These are phyloP conservation scores for Fremontodendron californicum DNA, from an alignment of 345 rosid genomes.

Conservation along the genomic window DNA sequence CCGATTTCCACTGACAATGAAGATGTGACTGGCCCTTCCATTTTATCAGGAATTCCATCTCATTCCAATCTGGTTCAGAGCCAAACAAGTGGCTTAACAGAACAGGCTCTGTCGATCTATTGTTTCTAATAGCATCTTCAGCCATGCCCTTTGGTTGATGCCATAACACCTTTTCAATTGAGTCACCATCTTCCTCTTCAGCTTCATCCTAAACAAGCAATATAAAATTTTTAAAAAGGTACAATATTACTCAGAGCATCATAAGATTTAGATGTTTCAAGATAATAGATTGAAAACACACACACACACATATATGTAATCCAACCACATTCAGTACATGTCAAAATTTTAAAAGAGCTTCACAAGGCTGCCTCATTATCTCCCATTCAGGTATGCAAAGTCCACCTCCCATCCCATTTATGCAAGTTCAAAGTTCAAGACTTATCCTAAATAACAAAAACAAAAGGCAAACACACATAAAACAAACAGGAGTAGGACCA, in stretches of 20 bases:
- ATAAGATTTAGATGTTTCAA: background rate
- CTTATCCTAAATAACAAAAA: background rate
- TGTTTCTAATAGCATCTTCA: conserved; percentile 58
- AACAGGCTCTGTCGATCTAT: conserved; percentile 65
- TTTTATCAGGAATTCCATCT: conserved; percentile 87
- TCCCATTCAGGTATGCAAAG: background rate
- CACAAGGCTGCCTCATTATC: background rate
- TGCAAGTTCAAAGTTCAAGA: background rate
- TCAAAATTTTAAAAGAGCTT: background rate
- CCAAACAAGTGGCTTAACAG: conserved; percentile 69
- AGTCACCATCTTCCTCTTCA: conserved; percentile 94
- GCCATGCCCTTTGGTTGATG: conserved; percentile 88
- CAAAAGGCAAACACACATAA: background rate
- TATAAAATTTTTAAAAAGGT: background rate
- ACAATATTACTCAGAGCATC: background rate
- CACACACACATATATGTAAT: background rate
- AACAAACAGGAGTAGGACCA: background rate
- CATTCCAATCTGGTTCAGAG: conserved; percentile 79
- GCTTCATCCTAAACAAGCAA: conserved; percentile 63
- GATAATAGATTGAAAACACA: background rate
- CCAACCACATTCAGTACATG: background rate
- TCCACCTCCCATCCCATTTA: background rate
- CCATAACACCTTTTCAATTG: conserved; percentile 93
- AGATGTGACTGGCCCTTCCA: conserved; percentile 99
- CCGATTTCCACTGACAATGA: conserved; percentile 93